Evolutionary conservation across 176 grass and related monocot species (phyloP).

Genomic region (Bolboschoenus planiculmis): DNA sequence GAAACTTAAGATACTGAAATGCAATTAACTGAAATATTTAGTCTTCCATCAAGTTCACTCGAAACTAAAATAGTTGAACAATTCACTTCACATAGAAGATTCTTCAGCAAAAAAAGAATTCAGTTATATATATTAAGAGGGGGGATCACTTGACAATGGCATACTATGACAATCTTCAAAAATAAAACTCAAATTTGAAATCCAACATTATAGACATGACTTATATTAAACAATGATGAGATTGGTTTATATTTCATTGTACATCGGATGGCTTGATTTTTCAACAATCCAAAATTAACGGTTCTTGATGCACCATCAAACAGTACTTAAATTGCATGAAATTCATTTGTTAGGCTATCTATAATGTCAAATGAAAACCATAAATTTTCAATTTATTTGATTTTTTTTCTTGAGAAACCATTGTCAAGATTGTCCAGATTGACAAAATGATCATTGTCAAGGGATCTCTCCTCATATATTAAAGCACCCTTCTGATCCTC

Average conservation of each 20-base stretch:
- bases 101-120: too few species aligned
- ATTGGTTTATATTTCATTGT: too few species aligned
- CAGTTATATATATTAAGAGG: too few species aligned
- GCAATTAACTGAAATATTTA: background rate
- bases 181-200: background rate
- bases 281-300: too few species aligned
- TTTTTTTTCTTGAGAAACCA: background rate
- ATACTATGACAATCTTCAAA: background rate
- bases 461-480: background rate
- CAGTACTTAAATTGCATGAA: background rate
- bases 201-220: background rate
- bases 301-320: too few species aligned
- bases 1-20: background rate
- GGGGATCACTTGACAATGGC: background rate
- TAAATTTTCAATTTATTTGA: background rate
- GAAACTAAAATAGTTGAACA: background rate
- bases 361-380: background rate
- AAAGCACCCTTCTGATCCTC: background rate
- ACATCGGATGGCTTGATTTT: too few species aligned
- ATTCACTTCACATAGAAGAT: background rate
- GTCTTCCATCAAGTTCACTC: background rate
- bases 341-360: too few species aligned
- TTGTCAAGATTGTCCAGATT: background rate
- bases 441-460: background rate
- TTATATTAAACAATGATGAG: background rate